Evolutionary conservation across 495 filamentous ascomycete genomes (phyloP).

Genomic region (Daldinia decipiens): DNA sequence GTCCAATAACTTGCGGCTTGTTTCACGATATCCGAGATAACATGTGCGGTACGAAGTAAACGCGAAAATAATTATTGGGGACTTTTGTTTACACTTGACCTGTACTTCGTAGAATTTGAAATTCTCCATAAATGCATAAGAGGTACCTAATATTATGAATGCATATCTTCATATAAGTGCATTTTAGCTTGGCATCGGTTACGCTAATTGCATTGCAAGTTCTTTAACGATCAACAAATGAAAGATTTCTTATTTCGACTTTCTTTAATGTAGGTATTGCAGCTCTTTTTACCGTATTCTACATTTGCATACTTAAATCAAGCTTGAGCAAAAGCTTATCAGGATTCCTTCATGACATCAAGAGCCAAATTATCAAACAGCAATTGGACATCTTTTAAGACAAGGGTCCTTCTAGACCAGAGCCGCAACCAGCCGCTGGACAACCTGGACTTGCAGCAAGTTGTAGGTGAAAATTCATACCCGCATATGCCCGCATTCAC

Average conservation of each 20-base stretch:
- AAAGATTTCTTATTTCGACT: too few relatives aligned
- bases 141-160: too few relatives aligned
- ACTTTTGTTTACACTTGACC: not conserved
- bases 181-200: not conserved
- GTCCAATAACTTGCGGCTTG: slow-evolving; percentile 11
- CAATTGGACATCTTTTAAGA: slow-evolving; percentile 2
- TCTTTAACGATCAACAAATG: too few relatives aligned
- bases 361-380: slow-evolving; percentile 22
- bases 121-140: not conserved
- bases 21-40: slow-evolving; percentile 17
- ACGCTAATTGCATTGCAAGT: not conserved
- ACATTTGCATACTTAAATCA: not conserved
- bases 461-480: slow-evolving; percentile 15
- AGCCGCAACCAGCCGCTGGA: slow-evolving; percentile 40
- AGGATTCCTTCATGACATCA: not conserved
- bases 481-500: slow-evolving; percentile 10
- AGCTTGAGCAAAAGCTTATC: too few relatives aligned
- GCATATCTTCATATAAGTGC: not conserved
- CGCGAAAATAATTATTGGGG: slow-evolving; percentile 1
- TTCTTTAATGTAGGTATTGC: not conserved
- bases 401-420: slow-evolving; percentile 28
- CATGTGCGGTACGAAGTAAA: not conserved
- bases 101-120: not conserved
- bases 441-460: slow-evolving; percentile 32
- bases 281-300: not conserved